Base-by-base conservation (phyloP, 2,329 filamentous ascomycete species). In the Dissoconium aciculare region DNA sequence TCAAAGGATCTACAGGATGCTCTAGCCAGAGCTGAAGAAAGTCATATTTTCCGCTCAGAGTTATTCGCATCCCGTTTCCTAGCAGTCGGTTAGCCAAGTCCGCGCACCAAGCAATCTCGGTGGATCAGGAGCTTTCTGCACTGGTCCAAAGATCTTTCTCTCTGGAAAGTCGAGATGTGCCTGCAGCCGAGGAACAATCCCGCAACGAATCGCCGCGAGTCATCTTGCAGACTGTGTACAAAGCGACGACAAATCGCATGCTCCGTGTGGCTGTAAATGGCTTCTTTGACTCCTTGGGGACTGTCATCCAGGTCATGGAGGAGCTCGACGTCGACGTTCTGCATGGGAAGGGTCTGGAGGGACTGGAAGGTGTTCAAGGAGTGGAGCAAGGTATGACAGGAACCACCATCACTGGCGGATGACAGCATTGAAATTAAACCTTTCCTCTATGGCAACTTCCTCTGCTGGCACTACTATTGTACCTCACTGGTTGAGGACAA, bases 241-340 rank as follows among this genome's bases (percentile, higher is more conserved):
- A 67, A 32, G 89, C 89, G 1, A 83, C 83, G 0, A 95, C 89
- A 12, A 93, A 94, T 53, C 77, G 89, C 44, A 95, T 95, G 87
- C 67, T 98, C 35, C 76, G 89, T 26, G 89, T 98, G 2, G 81
- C 87, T 3, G 85, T 94, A 34, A 95, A 95, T 58, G 83, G 84
- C 6, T 94, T 94, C 56, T 84, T 95, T 66, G 87, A 95, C 48
- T 91, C 78, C 44, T 55, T 94, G 33, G 72, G 74, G 31, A 72
- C 94, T 4, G 77, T 94, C 1, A 55, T 94, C 25, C 80, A 84
- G 32, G 79, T 92, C 11, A 93, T 94, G 79, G 74, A 81, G 55
- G 78, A 91, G 53, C 58, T 95, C 46, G 87, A 95, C 56, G 71
- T 75, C 15, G 85, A 94, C 59, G 77, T 89, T 2, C 53, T 93